Evolutionary conservation across 345 rosid species (phyloP), one percentile per base, ranked within the genome.

Genomic region (Populus euphratica): DNA sequence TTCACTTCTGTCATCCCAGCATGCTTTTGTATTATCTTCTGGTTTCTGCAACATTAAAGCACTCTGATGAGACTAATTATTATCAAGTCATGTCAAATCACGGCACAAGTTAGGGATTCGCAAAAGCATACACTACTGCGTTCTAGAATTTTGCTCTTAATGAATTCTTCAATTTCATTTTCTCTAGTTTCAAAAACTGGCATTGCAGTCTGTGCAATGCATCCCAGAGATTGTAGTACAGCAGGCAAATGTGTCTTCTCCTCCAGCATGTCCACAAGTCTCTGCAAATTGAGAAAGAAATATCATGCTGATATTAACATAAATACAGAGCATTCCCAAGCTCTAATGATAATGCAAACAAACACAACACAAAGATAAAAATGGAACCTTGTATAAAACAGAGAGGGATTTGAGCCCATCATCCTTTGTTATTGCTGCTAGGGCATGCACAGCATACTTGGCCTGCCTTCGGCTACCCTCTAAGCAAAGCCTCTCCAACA

Each of bases 161-260:
- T 88, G 76, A 90, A 93, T 74, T 92, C 94, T 73, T 86, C 89
- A 75, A 96, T 86, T 83, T 96, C 98, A 31, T 80, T 86, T 85
- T 93, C 98, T 84, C 99, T 92, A 68, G 99, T 96, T 81, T 96
- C 99, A 77, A 93, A 96, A 81, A 96, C 96, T 1, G 99, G 91
- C 93, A 91, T 92, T 3, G 99, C 99, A 77, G 93, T 91, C 87
- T 93, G 92, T 39, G 99, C 97, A 79, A 96, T 96, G 83, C 99
- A 96, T 78, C 99, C 99, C 80, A 96, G 85, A 73, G 97, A 91
- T 73, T 96, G 99, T 54, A 96, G 91, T 39, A 96, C 93, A 72
- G 99, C 93, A 18, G 99, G 97, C 72, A 92, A 89, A 86, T 93
- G 87, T 52, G 90, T 87, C 90, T 85, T 92, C 83, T 96, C 96